These are phyloP conservation scores for Blyttiomyces sp. DNA, from an alignment of 371 early-diverging fungal genomes.

Conservation along the genomic window DNA sequence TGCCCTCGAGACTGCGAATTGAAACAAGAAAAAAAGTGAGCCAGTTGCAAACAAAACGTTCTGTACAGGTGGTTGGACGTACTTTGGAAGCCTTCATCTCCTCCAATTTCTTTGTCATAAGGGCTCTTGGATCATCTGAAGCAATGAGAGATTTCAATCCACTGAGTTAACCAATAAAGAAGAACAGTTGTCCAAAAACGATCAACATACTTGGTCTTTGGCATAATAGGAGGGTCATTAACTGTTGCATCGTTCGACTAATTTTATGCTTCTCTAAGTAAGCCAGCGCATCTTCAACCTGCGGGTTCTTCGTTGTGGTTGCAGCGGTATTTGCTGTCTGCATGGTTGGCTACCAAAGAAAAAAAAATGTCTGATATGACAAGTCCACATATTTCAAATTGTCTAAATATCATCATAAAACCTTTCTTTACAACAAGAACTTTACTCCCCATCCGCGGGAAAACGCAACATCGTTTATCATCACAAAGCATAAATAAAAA, in stretches of 20 bases:
- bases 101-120: slow-evolving; percentile 40
- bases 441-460: too few relatives aligned
- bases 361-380: too few relatives aligned
- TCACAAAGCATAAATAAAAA: too few relatives aligned
- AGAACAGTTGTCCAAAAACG: not conserved
- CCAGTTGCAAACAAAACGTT: not conserved
- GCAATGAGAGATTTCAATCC: not conserved
- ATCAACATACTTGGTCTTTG: slow-evolving; percentile 30
- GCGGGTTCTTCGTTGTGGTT: too few relatives aligned
- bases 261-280: slow-evolving; percentile 39
- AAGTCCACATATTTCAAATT: too few relatives aligned
- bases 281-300: slow-evolving; percentile 30
- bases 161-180: not conserved
- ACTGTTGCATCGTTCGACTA: slow-evolving; percentile 34
- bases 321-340: too few relatives aligned
- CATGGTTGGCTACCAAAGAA: too few relatives aligned
- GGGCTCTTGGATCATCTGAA: slow-evolving; percentile 35
- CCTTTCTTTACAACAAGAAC: too few relatives aligned
- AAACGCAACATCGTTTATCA: too few relatives aligned
- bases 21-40: not conserved
- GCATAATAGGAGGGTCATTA: slow-evolving; percentile 28
- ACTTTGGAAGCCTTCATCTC: slow-evolving; percentile 34
- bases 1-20: slow-evolving; percentile 32
- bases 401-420: too few relatives aligned
- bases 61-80: not conserved